These are phyloP conservation scores for Allium cepa DNA, from an alignment of 106 monocot genomes.

Conservation along the genomic window DNA sequence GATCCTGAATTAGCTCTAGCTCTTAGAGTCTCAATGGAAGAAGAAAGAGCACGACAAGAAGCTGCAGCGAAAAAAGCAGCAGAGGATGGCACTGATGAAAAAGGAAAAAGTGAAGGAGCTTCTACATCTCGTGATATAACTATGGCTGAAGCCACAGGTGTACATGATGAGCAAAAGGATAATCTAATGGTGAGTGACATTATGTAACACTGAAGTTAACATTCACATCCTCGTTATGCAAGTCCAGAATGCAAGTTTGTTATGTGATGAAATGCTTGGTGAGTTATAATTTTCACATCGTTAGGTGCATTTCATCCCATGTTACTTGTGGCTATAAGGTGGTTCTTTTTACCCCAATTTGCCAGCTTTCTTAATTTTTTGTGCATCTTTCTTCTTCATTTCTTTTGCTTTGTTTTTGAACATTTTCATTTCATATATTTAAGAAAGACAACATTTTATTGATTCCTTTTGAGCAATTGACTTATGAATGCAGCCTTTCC, in stretches of 20 bases:
- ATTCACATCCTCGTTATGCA: not conserved
- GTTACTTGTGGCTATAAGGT: not conserved
- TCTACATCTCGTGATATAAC: conserved; percentile 39
- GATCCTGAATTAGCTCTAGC: conserved; percentile 98
- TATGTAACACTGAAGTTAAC: not conserved
- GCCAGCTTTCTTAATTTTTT: no score
- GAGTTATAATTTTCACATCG: not conserved
- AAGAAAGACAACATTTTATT: no score
- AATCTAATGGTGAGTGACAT: conserved; percentile 39
- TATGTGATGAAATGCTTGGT: not conserved
- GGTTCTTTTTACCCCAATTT: not conserved
- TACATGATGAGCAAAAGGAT: conserved; percentile 34
- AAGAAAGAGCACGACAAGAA: conserved; percentile 96
- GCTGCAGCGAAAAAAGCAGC: conserved; percentile 92
- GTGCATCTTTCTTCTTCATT: no score
- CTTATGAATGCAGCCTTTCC: no score
- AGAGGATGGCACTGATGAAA: conserved; percentile 67
- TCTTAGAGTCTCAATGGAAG: conserved; percentile 97
- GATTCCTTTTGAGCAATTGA: no score
- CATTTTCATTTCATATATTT: no score
- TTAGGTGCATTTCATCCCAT: not conserved
- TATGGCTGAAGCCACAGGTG: conserved; percentile 49
- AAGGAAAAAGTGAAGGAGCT: conserved; percentile 35
- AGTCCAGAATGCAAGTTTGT: not conserved
- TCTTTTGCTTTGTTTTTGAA: no score